These are phyloP conservation scores for Ustilago hordei DNA, from an alignment of 1,284 basidiomycete genomes.

Conservation along the genomic window DNA sequence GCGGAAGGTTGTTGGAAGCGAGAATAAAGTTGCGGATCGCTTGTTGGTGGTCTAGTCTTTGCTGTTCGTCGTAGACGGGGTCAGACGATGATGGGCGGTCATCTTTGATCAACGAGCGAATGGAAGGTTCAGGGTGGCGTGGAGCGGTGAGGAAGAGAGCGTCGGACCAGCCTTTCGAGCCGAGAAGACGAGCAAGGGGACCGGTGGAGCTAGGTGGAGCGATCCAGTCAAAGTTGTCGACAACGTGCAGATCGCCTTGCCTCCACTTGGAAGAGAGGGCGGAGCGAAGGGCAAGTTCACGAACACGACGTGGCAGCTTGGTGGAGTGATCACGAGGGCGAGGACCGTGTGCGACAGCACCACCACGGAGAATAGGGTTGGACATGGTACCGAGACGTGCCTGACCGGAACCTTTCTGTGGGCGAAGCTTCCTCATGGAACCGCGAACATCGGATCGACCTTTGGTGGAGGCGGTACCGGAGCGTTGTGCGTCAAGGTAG, in stretches of 20 bases:
- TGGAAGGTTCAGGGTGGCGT: conserved; percentile 49
- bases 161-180: conserved; percentile 60
- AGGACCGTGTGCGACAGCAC: conserved; percentile 90
- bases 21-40: conserved; percentile 58
- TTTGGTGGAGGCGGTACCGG: conserved; percentile 91
- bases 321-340: conserved; percentile 91
- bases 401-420: conserved; percentile 89
- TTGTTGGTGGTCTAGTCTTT: conserved; percentile 52
- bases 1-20: conserved; percentile 61
- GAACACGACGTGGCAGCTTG: conserved; percentile 87
- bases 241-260: conserved; percentile 80
- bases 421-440: conserved; percentile 86
- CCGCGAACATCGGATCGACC: conserved; percentile 88
- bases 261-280: conserved; percentile 84
- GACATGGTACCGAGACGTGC: conserved; percentile 90
- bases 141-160: conserved; percentile 67
- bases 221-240: conserved; percentile 73
- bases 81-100: conserved; percentile 58
- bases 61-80: conserved; percentile 57
- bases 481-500: conserved; percentile 85
- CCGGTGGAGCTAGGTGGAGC: conserved; percentile 61
- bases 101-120: conserved; percentile 31
- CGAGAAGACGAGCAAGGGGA: conserved; percentile 54
- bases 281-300: conserved; percentile 90
- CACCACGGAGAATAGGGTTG: conserved; percentile 89